Percentiles rank a stretch among this genome's conserved stretches.
phyloP scores from a whole-genome alignment of 2,329 filamentous ascomycete species.

The Fusarium penzigii region DNA sequence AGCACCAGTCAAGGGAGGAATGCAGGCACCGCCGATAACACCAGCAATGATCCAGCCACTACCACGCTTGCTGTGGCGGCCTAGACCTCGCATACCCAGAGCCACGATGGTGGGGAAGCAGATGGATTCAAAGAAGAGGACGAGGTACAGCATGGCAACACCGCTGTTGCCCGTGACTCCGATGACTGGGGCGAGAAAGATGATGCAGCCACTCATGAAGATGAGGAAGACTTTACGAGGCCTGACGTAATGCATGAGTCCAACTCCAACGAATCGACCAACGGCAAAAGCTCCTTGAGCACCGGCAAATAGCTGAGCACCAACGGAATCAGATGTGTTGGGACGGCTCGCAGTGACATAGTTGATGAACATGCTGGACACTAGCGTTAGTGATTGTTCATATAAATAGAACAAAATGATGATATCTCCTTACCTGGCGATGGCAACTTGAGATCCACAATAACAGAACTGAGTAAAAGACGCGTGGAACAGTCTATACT shows the following conservation, averaged over 20 bases:
- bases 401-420: too few relatives aligned
- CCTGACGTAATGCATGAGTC: slow-evolving; percentile 65
- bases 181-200: slow-evolving; percentile 59
- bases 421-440: too few relatives aligned
- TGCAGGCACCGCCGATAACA: slow-evolving; percentile 71
- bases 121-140: slow-evolving; percentile 78
- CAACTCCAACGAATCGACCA: slow-evolving; percentile 68
- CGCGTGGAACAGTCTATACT: slow-evolving; percentile 76
- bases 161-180: slow-evolving; percentile 48
- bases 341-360: slow-evolving; percentile 64
- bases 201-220: slow-evolving; percentile 64
- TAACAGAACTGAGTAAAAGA: slow-evolving; percentile 79
- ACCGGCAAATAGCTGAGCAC: slow-evolving; percentile 69
- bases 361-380: slow-evolving; percentile 72
- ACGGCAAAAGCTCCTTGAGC: slow-evolving; percentile 73
- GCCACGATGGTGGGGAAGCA: slow-evolving; percentile 83
- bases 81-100: slow-evolving; percentile 73
- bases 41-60: slow-evolving; percentile 69
- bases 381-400: too few relatives aligned
- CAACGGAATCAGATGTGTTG: slow-evolving; percentile 50
- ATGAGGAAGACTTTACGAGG: slow-evolving; percentile 68
- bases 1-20: slow-evolving; percentile 70
- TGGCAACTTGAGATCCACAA: slow-evolving; percentile 67
- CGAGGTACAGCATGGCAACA: slow-evolving; percentile 65
- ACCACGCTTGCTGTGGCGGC: slow-evolving; percentile 77